These are phyloP conservation scores for Cyclocybe aegerita DNA, from an alignment of 768 basidiomycete genomes.

Conservation along the genomic window DNA sequence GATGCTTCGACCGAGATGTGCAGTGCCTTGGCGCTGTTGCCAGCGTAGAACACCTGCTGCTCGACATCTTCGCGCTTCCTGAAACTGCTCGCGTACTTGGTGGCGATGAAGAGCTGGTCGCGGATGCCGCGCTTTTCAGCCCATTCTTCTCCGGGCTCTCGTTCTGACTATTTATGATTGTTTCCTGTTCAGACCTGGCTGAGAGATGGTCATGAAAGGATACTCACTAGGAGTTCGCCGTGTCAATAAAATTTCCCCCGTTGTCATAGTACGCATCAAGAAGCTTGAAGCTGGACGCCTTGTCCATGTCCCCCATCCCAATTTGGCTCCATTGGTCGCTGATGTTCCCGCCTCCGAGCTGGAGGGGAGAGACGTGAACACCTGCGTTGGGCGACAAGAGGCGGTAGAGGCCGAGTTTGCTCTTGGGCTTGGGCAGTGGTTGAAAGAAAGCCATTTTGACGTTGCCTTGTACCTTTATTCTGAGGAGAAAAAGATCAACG, in stretches of 20 bases:
- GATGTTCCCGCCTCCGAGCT: constrained; percentile 43
- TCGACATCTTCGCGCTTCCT: constrained; percentile 23
- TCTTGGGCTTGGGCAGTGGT: constrained; percentile 25
- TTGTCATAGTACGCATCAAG: constrained; percentile 43
- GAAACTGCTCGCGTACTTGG: constrained; percentile 36
- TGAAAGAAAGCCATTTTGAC: constrained; percentile 4
- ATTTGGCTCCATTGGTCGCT: constrained; percentile 34
- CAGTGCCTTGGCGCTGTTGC: constrained; percentile 49
- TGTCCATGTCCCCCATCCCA: constrained; percentile 38
- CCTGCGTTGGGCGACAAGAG: constrained; percentile 34
- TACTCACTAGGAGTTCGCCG: constrained; percentile 43
- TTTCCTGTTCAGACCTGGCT: not conserved
- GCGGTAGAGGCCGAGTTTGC: constrained; percentile 32
- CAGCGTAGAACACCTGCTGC: constrained; percentile 37
- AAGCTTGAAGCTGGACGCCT: constrained; percentile 43
- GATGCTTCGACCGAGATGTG: constrained; percentile 39
- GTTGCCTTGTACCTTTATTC: no score
- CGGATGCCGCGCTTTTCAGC: constrained; percentile 42
- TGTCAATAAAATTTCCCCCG: constrained; percentile 51
- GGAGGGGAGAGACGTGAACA: constrained; percentile 41
- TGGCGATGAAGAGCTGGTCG: constrained; percentile 48
- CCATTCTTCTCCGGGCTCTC: constrained; percentile 60
- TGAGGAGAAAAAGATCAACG: no score
- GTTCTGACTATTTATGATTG: constrained; percentile 37
- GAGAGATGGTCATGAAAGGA: not conserved